Evolutionary conservation across 2,329 filamentous ascomycete species (phyloP).

Genomic region (Nemania sp.): DNA sequence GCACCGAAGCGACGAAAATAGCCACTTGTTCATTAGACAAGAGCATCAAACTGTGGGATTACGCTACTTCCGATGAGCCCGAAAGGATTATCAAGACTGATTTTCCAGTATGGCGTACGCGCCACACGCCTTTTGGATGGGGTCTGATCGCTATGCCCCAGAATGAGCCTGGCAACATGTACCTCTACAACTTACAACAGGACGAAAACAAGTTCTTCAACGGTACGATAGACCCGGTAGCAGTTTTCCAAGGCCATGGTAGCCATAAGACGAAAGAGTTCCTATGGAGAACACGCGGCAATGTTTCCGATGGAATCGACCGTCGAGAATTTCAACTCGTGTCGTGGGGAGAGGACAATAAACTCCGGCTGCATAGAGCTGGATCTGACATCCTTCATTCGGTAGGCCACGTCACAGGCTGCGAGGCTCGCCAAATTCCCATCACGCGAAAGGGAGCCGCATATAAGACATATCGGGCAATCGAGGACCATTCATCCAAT

Average conservation of each 20-base stretch:
- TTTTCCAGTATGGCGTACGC: conserved; percentile 88
- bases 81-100: conserved; percentile 79
- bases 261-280: conserved; percentile 84
- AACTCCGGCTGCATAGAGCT: conserved; percentile 77
- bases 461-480: conserved; percentile 83
- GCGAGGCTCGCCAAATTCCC: conserved; percentile 65
- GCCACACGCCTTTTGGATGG: conserved; percentile 87
- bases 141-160: conserved; percentile 91
- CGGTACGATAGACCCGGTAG: conserved; percentile 52
- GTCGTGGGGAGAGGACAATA: conserved; percentile 87
- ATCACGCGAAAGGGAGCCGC: conserved; percentile 81
- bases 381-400: conserved; percentile 65
- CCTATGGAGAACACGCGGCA: conserved; percentile 80
- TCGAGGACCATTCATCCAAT: conserved; percentile 60
- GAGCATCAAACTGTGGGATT: conserved; percentile 94
- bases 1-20: conserved; percentile 70
- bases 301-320: conserved; percentile 69
- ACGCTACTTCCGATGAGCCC: conserved; percentile 63
- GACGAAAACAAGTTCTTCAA: conserved; percentile 50
- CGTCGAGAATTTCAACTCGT: conserved; percentile 90
- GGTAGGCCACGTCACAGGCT: conserved; percentile 75
- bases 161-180: conserved; percentile 80
- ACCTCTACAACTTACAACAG: conserved; percentile 74
- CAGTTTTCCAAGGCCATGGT: conserved; percentile 63
- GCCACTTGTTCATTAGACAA: conserved; percentile 90